A percentile compares a stretch with the other conserved stretches of the same genome.
These are phyloP conservation scores for Mitragyna speciosa DNA, from an alignment of 257 asterid genomes.

Conservation along the genomic window DNA sequence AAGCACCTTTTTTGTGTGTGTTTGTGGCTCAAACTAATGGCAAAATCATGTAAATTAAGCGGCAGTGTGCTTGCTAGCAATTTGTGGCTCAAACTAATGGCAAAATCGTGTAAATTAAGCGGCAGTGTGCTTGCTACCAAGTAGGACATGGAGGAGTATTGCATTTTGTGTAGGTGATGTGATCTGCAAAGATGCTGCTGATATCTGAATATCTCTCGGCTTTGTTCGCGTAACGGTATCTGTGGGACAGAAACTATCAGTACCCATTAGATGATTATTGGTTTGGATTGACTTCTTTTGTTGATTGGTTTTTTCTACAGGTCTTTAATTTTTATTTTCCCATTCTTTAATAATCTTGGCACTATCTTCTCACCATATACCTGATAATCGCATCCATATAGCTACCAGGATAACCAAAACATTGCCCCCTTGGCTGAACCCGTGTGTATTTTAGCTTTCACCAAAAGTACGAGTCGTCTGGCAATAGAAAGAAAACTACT, in stretches of 20 bases:
- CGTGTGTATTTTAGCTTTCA: no score
- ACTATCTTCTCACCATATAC: not conserved
- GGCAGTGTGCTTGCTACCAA: not conserved
- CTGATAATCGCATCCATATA: not conserved
- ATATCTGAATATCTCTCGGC: not conserved
- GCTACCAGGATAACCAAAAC: no score
- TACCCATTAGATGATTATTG: not conserved
- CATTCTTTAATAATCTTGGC: not conserved
- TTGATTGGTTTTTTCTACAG: no score
- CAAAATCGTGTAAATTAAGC: not conserved
- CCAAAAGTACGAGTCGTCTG: no score
- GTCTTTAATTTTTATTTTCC: no score
- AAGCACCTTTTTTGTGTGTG: not conserved
- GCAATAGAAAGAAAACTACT: no score
- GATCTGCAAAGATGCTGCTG: not conserved
- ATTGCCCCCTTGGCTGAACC: no score
- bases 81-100: not conserved
- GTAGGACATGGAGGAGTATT: not conserved
- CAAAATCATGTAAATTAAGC: not conserved
- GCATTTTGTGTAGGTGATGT: not conserved
- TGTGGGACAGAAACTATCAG: not conserved
- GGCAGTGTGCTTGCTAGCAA: no score
- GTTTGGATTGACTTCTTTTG: not conserved
- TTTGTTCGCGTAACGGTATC: not conserved
- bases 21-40: not conserved